A percentile compares a stretch with the other conserved stretches of the same genome.
These are phyloP conservation scores for Coprinellus micaceus DNA, from an alignment of 768 basidiomycete species.

Conservation along the genomic window DNA sequence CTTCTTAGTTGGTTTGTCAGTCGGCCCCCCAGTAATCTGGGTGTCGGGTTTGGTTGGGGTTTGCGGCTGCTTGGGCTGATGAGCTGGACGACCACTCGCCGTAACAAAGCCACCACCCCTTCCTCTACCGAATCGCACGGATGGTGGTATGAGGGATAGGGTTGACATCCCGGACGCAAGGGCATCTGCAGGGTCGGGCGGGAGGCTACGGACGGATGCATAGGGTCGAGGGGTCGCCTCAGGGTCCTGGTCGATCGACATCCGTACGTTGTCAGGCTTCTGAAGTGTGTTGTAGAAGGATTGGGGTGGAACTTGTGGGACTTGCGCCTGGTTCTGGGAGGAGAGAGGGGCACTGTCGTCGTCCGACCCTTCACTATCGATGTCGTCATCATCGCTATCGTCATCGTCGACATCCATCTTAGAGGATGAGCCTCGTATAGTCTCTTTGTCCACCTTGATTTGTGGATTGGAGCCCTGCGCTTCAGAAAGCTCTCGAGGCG, in stretches of 20 bases:
- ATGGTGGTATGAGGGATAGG: conserved; percentile 59
- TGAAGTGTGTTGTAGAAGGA: neutral
- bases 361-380: no score
- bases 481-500: conserved; percentile 28
- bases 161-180: conserved; percentile 45
- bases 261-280: conserved; percentile 12
- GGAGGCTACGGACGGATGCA: conserved; percentile 8
- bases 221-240: conserved; percentile 24
- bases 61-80: no score
- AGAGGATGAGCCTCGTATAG: conserved; percentile 13
- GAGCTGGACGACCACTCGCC: no score
- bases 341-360: no score
- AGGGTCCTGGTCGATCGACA: conserved; percentile 14
- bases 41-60: no score
- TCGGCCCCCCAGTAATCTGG: no score
- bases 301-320: no score
- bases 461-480: conserved; percentile 3
- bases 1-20: no score
- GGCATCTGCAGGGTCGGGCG: conserved; percentile 31
- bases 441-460: conserved; percentile 15
- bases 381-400: conserved; percentile 26
- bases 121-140: conserved; percentile 73
- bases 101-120: conserved; percentile 25
- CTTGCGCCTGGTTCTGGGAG: no score
- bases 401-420: conserved; percentile 27